Percentiles rank a stretch among this genome's conserved stretches.
Conservation (phyloP, 768 basidiomycete genomes). For the Hygrophoropsis aurantiaca region DNA sequence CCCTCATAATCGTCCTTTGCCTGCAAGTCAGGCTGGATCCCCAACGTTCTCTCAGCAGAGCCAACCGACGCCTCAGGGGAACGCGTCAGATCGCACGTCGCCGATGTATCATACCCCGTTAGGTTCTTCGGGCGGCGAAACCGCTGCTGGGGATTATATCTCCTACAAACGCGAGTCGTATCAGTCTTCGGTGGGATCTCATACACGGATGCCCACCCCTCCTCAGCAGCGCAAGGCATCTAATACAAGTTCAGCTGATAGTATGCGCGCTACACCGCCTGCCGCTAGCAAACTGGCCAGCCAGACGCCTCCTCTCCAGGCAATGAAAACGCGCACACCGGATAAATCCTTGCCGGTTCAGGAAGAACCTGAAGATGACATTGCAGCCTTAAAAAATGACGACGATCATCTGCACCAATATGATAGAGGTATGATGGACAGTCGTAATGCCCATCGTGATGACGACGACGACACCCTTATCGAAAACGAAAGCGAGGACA, state of each 20-base stretch:
- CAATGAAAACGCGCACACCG: constrained; percentile 54
- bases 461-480: constrained; percentile 48
- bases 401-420: constrained; percentile 39
- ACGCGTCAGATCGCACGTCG: constrained; percentile 56
- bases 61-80: constrained; percentile 37
- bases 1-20: constrained; percentile 26
- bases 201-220: constrained; percentile 28
- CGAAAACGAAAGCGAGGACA: constrained; percentile 37
- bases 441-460: constrained; percentile 37
- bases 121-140: constrained; percentile 47
- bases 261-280: constrained; percentile 33
- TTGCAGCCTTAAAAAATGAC: constrained; percentile 33
- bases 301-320: constrained; percentile 58
- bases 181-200: constrained; percentile 25
- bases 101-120: constrained; percentile 51
- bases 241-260: constrained; percentile 17
- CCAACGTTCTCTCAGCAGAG: constrained; percentile 43
- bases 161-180: constrained; percentile 47
- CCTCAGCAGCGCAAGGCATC: constrained; percentile 25
- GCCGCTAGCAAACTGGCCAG: constrained; percentile 38
- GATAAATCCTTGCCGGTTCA: constrained; percentile 77
- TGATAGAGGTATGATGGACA: constrained; percentile 28
- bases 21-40: constrained; percentile 34
- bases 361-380: constrained; percentile 73
- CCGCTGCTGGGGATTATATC: constrained; percentile 40